Evolutionary conservation across 139 green algal genomes (phyloP).

Genomic region (Chlamydomonas schloesseri): DNA sequence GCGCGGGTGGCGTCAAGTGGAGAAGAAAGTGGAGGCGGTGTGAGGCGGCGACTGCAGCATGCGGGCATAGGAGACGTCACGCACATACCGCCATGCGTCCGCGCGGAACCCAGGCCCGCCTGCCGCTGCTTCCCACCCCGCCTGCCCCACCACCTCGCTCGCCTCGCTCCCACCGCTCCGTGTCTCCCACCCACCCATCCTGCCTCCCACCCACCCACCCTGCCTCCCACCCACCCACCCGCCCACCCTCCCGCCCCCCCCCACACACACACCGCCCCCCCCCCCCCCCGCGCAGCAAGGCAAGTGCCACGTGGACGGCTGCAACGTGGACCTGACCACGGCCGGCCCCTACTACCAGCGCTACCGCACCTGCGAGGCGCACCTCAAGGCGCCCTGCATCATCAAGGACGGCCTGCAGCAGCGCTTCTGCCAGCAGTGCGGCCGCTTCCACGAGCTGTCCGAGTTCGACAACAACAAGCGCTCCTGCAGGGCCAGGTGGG

Average conservation of each 20-base stretch:
- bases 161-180: no score
- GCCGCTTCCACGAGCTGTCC: slow-evolving; percentile 82
- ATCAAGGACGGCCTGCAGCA: slow-evolving; percentile 70
- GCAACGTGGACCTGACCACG: slow-evolving; percentile 50
- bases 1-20: no score
- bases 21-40: no score
- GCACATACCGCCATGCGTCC: no score
- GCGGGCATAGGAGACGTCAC: no score
- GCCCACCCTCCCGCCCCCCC: no score
- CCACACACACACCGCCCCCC: neutral
- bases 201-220: neutral
- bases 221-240: neutral
- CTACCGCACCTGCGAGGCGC: slow-evolving; percentile 74
- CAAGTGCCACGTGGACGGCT: slow-evolving; percentile 69
- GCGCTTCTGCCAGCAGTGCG: slow-evolving; percentile 93
- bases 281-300: neutral
- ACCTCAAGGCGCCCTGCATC: slow-evolving; percentile 67
- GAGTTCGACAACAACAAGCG: slow-evolving; percentile 89
- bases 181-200: neutral
- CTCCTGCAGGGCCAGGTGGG: slow-evolving; percentile 80
- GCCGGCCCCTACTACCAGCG: slow-evolving; percentile 71
- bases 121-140: no score
- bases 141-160: neutral
- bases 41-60: no score
- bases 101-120: no score